These are phyloP conservation scores for Sphaerulina vaccinii DNA, from an alignment of 2,329 filamentous ascomycete genomes.

Conservation along the genomic window DNA sequence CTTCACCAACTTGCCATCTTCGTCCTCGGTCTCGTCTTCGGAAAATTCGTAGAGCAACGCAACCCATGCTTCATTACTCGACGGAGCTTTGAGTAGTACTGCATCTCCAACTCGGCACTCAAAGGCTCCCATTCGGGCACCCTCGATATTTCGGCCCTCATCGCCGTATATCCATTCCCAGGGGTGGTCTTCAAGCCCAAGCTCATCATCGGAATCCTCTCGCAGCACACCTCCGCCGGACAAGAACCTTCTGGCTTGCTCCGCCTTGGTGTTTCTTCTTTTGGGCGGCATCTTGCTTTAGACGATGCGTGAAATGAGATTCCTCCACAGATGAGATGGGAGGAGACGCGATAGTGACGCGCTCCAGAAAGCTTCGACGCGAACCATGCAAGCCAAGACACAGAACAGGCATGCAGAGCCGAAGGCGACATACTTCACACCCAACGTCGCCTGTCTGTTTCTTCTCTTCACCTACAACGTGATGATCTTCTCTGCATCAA, in stretches of 20 bases:
- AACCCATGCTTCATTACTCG: conserved; percentile 89
- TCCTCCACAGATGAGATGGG: background rate
- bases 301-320: background rate
- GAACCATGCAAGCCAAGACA: no score
- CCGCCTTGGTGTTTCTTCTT: conserved; percentile 42
- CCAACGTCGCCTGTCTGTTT: no score
- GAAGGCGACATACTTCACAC: no score
- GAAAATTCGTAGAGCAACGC: conserved; percentile 82
- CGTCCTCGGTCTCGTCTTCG: conserved; percentile 63
- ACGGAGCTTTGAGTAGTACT: conserved; percentile 77
- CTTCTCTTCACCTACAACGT: no score
- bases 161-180: conserved; percentile 60
- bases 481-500: no score
- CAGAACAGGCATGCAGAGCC: no score
- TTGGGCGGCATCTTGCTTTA: conserved; percentile 40
- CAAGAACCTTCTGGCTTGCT: conserved; percentile 52
- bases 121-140: conserved; percentile 78
- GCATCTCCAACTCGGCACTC: conserved; percentile 78
- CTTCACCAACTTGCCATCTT: conserved; percentile 47
- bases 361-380: no score
- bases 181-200: conserved; percentile 54
- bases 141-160: conserved; percentile 58
- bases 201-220: conserved; percentile 86
- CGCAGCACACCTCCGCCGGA: conserved; percentile 62
- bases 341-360: background rate